phyloP scores from a whole-genome alignment of 2,329 filamentous ascomycete species.

The Pseudonectria foliicola region DNA sequence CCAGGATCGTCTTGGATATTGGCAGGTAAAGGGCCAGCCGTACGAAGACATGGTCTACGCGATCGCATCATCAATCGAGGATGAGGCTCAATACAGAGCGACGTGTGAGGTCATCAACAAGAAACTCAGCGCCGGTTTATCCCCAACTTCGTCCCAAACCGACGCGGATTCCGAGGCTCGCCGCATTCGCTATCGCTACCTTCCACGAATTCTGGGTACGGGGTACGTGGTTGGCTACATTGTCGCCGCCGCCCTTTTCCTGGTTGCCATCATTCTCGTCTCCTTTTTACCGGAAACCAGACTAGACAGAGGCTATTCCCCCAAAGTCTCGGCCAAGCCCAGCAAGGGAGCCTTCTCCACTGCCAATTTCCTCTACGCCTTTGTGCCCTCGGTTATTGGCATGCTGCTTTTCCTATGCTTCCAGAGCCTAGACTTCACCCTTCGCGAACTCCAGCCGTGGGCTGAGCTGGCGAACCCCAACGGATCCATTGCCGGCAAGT shows the following conservation, averaged over 20 bases:
- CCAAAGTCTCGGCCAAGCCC: conserved; percentile 56
- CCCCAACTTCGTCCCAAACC: conserved; percentile 24
- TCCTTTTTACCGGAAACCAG: conserved; percentile 67
- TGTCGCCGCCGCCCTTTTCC: conserved; percentile 50
- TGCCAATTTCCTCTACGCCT: conserved; percentile 81
- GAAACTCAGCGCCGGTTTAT: conserved; percentile 24
- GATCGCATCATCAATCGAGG: conserved; percentile 49
- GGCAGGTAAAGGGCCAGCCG: conserved; percentile 60
- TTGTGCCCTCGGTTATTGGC: conserved; percentile 62
- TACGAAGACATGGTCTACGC: conserved; percentile 68
- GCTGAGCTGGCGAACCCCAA: conserved; percentile 49
- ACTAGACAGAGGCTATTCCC: conserved; percentile 64
- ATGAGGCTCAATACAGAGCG: conserved; percentile 15
- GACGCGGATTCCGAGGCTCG: conserved; percentile 21
- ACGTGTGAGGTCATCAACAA: conserved; percentile 20
- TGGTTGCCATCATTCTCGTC: conserved; percentile 66
- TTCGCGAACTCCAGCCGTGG: conserved; percentile 65
- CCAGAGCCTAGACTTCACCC: conserved; percentile 56
- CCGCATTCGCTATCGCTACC: conserved; percentile 47
- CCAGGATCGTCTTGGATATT: conserved; percentile 75
- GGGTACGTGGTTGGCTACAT: conserved; percentile 59
- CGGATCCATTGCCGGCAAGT: conserved; percentile 55
- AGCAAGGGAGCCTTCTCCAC: conserved; percentile 64
- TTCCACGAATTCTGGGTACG: conserved; percentile 70
- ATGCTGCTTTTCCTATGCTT: conserved; percentile 61